These are phyloP conservation scores for Penicillium fimorum DNA, from an alignment of 495 filamentous ascomycete species.

Conservation along the genomic window DNA sequence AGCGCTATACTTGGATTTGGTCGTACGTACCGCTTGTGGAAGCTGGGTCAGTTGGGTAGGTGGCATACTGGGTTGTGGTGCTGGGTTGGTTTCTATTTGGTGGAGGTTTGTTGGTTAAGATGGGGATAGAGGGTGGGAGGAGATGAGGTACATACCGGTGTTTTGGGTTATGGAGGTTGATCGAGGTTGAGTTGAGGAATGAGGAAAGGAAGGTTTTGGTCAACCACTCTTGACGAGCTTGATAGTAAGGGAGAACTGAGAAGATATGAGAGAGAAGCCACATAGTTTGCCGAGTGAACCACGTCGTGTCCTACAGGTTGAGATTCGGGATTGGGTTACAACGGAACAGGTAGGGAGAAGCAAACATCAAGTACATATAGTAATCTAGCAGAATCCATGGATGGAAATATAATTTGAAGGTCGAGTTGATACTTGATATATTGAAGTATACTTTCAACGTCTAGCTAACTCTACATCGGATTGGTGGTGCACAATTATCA, in stretches of 20 bases:
- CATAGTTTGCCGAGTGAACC: neutral
- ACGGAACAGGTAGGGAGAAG: neutral
- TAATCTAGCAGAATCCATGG: too few species aligned
- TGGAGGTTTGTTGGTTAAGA: neutral
- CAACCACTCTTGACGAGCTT: neutral
- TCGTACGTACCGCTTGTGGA: neutral
- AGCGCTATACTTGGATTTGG: neutral
- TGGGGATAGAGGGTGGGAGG: neutral
- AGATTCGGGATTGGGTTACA: neutral
- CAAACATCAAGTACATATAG: neutral
- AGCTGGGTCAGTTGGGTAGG: neutral
- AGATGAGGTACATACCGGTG: neutral
- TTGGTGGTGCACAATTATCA: neutral
- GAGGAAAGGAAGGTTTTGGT: neutral
- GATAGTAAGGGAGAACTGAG: neutral
- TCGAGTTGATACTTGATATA: neutral
- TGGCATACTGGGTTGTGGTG: neutral
- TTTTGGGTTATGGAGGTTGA: neutral
- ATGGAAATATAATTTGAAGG: neutral
- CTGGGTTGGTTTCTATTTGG: neutral
- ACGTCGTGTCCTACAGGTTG: neutral
- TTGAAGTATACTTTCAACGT: neutral
- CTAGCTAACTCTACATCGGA: neutral
- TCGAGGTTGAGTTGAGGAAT: neutral
- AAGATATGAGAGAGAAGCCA: neutral